Base-by-base conservation (phyloP, 2,329 filamentous ascomycete species). In the Colletotrichum viniferum region DNA sequence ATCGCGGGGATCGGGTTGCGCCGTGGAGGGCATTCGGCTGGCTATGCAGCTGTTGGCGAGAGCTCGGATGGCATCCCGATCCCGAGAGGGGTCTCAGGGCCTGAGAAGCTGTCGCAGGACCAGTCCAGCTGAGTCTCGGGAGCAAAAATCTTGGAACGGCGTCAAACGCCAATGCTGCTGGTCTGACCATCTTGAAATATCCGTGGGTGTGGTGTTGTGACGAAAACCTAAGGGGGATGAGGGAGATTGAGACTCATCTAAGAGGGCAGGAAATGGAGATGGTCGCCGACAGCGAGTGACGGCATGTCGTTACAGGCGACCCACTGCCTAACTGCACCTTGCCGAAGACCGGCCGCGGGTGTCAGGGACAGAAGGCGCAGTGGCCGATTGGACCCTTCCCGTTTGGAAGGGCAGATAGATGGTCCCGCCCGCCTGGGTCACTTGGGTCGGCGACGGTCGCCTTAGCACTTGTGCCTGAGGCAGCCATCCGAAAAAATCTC, bases 71-170 rank as follows among this genome's bases (percentile, higher is more conserved):
- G 79, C 79, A 65, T 69, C 78, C 73, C 77, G 82, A 78, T 69
- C 78, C 73, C 77, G 82, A 78, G 81, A 80, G 77, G 72, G 79
- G 70, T 62, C 77, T 77, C 38, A 83, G 69, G 32, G 80, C 73
- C 52, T 79, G 77, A 6, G 82, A 79, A 28, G 82, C 71, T 30
- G 81, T 79, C 3, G 78, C 77, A 48, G 84, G 80, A 28, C 81
- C 81, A 62, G 80, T 83, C 90, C 90, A 91, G 84, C 90, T 92
- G 24, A 91, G 83, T 26, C 87, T 86, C 5, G 90, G 90, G 18
- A 91, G 87, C 14, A 91, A 84, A 76, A 91, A 91, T 34, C 86
- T 85, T 21, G 90, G 90, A 12, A 91, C 80, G 48, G 86, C 82
- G 73, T 88, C 86, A 3, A 82, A 80, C 12, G 85, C 80, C 69